Conservation (phyloP, 345 rosid genomes). For the Durio zibethinus region DNA sequence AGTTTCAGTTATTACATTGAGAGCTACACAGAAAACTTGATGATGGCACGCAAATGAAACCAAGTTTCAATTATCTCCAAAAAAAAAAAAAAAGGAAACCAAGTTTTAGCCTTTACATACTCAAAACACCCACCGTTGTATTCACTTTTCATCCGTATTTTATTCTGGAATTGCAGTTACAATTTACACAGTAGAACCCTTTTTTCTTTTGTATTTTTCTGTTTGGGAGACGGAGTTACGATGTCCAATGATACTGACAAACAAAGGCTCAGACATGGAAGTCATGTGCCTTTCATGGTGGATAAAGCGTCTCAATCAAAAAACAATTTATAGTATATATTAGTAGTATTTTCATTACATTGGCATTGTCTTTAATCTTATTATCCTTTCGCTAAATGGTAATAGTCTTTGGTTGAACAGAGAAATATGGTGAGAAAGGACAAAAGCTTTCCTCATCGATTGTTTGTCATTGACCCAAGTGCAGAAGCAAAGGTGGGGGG, state of each 20-base stretch:
- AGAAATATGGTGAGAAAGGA: not conserved
- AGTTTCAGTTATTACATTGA: not conserved
- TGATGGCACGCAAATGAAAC: not conserved
- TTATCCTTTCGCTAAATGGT: not conserved
- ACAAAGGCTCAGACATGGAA: not conserved
- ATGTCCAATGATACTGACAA: not conserved
- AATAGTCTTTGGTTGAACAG: too few relatives aligned
- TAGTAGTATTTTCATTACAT: not conserved
- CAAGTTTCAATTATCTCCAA: too few relatives aligned
- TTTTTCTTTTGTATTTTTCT: not conserved
- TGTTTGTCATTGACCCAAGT: not conserved
- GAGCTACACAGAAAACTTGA: not conserved
- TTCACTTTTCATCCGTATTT: not conserved
- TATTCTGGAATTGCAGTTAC: not conserved
- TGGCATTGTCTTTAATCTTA: not conserved
- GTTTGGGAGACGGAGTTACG: not conserved
- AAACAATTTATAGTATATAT: not conserved
- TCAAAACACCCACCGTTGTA: not conserved
- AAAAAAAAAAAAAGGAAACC: too few relatives aligned
- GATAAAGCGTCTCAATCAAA: not conserved
- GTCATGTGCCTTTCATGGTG: not conserved
- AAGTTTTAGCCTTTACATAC: not conserved
- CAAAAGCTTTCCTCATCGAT: not conserved
- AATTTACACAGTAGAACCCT: not conserved
- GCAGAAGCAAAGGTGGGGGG: not conserved